Percentiles rank a stretch among this genome's conserved stretches.
phyloP scores from a whole-genome alignment of 2,329 filamentous ascomycete genomes.

The Fusarium transvaalense region DNA sequence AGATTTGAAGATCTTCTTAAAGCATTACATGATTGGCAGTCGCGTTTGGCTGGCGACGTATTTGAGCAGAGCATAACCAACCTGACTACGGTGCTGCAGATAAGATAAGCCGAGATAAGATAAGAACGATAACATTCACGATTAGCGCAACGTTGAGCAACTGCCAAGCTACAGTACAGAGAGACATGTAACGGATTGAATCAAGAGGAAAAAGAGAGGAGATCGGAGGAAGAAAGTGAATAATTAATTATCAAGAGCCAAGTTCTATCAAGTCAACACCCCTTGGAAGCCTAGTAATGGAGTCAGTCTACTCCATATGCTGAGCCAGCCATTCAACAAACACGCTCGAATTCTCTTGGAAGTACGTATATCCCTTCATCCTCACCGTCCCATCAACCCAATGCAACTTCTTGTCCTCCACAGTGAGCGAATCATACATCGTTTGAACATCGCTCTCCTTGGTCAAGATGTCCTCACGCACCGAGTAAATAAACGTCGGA shows the following conservation, averaged over 20 bases:
- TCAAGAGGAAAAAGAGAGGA: too few species aligned
- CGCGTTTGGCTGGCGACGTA: not conserved
- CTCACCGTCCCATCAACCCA: not conserved
- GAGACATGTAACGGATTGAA: too few species aligned
- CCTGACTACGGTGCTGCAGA: too few species aligned
- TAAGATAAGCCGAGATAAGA: too few species aligned
- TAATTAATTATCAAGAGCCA: too few species aligned
- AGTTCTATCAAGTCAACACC: too few species aligned
- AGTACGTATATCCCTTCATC: slow-evolving; percentile 5
- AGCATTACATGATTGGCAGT: too few species aligned
- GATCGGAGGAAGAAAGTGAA: too few species aligned
- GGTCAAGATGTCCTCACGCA: not conserved
- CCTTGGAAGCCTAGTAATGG: too few species aligned
- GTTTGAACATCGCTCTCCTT: slow-evolving; percentile 8
- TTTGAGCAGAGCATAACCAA: not conserved
- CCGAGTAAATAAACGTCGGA: slow-evolving; percentile 16
- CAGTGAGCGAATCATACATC: not conserved
- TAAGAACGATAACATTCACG: too few species aligned
- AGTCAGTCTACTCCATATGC: not conserved
- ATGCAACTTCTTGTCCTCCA: not conserved
- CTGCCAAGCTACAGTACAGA: too few species aligned
- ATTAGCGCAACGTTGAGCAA: too few species aligned
- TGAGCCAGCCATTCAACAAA: slow-evolving; percentile 8
- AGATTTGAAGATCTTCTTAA: not conserved
- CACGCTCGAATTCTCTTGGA: not conserved